Evolutionary conservation across 2,329 filamentous ascomycete genomes (phyloP), one percentile per base, ranked within the genome.

Genomic region (Paecilomyces sp.): DNA sequence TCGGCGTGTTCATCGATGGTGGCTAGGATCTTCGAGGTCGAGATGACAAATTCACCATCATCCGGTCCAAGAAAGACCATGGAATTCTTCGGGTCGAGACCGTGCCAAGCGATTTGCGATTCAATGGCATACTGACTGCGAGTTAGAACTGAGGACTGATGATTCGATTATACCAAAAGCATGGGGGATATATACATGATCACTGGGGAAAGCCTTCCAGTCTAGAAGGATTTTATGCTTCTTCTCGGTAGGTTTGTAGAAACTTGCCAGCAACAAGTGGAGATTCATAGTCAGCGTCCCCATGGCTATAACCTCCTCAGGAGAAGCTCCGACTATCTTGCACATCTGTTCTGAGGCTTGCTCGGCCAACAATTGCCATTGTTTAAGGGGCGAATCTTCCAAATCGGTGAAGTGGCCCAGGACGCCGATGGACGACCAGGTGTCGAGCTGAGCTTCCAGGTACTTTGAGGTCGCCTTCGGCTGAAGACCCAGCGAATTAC

Each of bases 401-500:
- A 92, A 78, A 3, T 84, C 75, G 15, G 80, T 83, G 73, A 95
- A 96, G 76, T 96, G 92, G 1, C 91, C 92, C 60, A 88, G 85
- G 25, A 96, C 91, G 18, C 88, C 91, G 62, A 93, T 88, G 0
- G 87, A 88, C 0, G 88, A 86, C 91, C 92, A 96, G 1, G 90
- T 92, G 66, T 89, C 84, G 1, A 95, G 82, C 65, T 94, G 90
- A 3, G 85, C 84, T 55, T 86, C 79, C 62, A 95, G 74, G 63
- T 90, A 86, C 24, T 82, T 77, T 15, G 83, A 78, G 0, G 87
- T 86, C 3, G 85, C 82, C 65, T 84, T 86, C 31, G 92, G 91
- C 74, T 96, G 91, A 9, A 92, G 83, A 33, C 92, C 92, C 2
- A 96, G 83, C 0, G 91, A 96, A 77, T 96, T 96, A 58, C 92